Base-by-base conservation (phyloP, 179 eudicot species). In the Actinidia chinensis region DNA sequence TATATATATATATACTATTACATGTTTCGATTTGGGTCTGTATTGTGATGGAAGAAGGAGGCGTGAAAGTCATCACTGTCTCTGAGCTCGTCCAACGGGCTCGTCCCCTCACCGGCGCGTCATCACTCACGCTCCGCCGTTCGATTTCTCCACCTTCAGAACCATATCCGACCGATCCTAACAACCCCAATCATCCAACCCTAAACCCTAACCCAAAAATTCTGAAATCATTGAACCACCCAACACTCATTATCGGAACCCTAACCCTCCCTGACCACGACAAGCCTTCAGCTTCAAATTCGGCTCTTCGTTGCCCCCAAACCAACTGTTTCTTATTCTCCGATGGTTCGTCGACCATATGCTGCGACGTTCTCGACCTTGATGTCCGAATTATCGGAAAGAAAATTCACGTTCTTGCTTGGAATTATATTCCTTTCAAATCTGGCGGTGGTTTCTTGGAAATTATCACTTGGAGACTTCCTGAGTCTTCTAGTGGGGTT, bases 351-450 rank as follows among this genome's bases (percentile, higher is more conserved):
- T 85, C 60, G 55, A 78, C 88, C 2, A 69, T 93, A 50, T 89
- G 88, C 59, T 93, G 97, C 74, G 98, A 95, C 28, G 77, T 95
- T 61, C 81, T 95, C 58, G 78, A 82, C 23, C 86, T 93, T 28
- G 84, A 90, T 75, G 51, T 87, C 4, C 64, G 80, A 5, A 84
- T 89, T 65, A 63, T 95, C 3, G 91, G 88, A 18, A 82, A 44
- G 59, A 80, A 83, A 80, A 84, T 95, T 68, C 76, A 65, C 47
- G 85, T 90, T 71, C 54, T 85, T 1, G 85, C 90, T 76, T 95
- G 98, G 97, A 95, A 93, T 82, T 95, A 87, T 71, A 83, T 93
- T 73, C 98, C 99, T 8, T 74, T 85, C 14, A 85, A 87, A 75
- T 76, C 69, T 33, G 78, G 78, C 14, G 80, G 84, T 54, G 99